Evolutionary conservation across 1,284 basidiomycete genomes (phyloP).

Genomic region (Rhodotorula sp.): DNA sequence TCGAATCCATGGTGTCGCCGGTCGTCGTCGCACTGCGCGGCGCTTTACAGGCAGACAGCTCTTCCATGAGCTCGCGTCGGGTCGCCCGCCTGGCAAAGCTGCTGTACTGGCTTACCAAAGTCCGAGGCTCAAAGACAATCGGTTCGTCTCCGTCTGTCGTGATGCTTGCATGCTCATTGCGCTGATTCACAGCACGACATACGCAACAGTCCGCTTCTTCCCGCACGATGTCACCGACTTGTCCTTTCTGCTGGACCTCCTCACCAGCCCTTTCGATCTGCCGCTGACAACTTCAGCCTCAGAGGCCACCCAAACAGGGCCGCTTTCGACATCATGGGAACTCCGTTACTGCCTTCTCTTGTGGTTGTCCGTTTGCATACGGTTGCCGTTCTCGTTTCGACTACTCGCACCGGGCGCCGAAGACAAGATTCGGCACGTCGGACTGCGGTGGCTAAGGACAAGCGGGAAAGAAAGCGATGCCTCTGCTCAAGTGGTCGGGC

Average conservation of each 20-base stretch:
- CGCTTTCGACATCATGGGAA: conserved; percentile 62
- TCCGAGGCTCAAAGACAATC: conserved; percentile 87
- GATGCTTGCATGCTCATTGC: background rate
- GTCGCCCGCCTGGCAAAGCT: conserved; percentile 60
- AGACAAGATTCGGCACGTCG: conserved; percentile 60
- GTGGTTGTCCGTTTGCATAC: conserved; percentile 91
- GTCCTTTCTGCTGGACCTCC: conserved; percentile 67
- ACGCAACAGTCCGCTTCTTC: conserved; percentile 74
- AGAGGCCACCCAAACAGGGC: conserved; percentile 1
- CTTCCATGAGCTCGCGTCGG: background rate
- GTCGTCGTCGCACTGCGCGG: conserved; percentile 65
- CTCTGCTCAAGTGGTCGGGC: conserved; percentile 68
- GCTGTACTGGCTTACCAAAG: conserved; percentile 82
- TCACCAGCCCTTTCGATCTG: conserved; percentile 51
- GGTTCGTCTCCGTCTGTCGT: conserved; percentile 55
- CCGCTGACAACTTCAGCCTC: background rate
- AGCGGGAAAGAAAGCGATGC: conserved; percentile 80
- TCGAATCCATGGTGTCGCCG: conserved; percentile 79
- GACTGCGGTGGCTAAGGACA: conserved; percentile 61
- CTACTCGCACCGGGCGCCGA: conserved; percentile 66
- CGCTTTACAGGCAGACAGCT: conserved; percentile 49
- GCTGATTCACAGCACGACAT: background rate
- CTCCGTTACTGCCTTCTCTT: conserved; percentile 80
- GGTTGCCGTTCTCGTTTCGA: conserved; percentile 86
- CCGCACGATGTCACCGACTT: conserved; percentile 85